A percentile compares a stretch with the other conserved stretches of the same genome.
phyloP scores from a whole-genome alignment of 177 flowering plant genomes.

The Vitis hybrid region DNA sequence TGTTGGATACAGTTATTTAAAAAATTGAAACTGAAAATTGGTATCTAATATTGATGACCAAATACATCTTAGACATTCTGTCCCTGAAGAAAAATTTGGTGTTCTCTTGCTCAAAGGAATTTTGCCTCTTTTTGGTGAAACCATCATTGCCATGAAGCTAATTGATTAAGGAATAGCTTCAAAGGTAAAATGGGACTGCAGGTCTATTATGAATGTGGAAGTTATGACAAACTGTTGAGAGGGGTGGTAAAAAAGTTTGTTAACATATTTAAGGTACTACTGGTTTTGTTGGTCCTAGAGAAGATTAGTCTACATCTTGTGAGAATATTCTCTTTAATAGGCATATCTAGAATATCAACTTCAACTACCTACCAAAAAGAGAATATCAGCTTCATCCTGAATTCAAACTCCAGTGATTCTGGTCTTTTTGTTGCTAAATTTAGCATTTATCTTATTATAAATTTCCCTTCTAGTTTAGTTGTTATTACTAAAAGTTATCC shows the following conservation, averaged over 20 bases:
- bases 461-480: conserved; percentile 9
- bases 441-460: not conserved
- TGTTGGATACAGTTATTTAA: no score
- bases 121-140: not conserved
- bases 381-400: no score
- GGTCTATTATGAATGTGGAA: not conserved
- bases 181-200: not conserved
- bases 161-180: no score
- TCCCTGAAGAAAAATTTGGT: no score
- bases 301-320: not conserved
- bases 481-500: conserved; percentile 7
- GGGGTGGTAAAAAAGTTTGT: not conserved
- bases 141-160: no score
- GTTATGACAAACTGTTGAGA: not conserved
- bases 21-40: no score
- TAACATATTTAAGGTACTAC: not conserved
- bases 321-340: not conserved
- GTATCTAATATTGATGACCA: no score
- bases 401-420: not conserved
- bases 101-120: not conserved
- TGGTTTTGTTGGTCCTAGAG: not conserved
- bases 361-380: no score
- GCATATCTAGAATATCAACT: no score
- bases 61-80: no score
- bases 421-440: not conserved